Conservation (phyloP, 148 eudicot species). For the Simmondsia chinensis region DNA sequence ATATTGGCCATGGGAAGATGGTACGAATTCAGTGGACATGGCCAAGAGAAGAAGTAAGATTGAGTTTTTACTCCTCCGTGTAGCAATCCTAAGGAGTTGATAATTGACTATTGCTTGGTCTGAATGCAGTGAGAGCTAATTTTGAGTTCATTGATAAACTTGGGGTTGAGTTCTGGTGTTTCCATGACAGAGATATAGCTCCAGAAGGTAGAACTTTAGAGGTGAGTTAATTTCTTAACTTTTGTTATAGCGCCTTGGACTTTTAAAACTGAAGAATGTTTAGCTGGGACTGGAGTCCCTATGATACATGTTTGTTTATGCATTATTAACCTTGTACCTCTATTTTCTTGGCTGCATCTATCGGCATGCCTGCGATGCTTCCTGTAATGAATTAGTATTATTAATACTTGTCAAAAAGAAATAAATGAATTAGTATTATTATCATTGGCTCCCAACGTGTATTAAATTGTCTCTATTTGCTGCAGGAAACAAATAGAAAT, state of each 20-base stretch:
- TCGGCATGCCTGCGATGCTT: no score
- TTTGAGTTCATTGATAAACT: constrained; percentile 93
- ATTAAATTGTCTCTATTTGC: background rate
- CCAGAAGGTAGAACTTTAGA: constrained; percentile 82
- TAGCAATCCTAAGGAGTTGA: background rate
- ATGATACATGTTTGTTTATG: no score
- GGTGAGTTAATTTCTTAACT: constrained; percentile 22
- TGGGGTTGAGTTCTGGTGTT: constrained; percentile 96
- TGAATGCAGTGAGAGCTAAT: constrained; percentile 84
- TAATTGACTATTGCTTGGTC: background rate
- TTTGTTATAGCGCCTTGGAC: background rate
- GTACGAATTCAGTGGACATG: constrained; percentile 86
- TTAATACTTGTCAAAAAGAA: no score
- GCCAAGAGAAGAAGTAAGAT: constrained; percentile 93
- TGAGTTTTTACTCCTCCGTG: background rate
- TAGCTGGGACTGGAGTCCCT: no score
- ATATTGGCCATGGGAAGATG: constrained; percentile 99
- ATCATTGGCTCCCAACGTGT: no score
- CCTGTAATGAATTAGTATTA: no score
- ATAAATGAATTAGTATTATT: no score
- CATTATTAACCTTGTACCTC: no score
- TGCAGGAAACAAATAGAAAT: constrained; percentile 80
- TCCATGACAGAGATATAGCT: constrained; percentile 97
- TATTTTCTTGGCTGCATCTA: no score
- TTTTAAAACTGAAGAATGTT: no score